Evolutionary conservation across 345 rosid genomes (phyloP).

Genomic region (Acer yangbiense): DNA sequence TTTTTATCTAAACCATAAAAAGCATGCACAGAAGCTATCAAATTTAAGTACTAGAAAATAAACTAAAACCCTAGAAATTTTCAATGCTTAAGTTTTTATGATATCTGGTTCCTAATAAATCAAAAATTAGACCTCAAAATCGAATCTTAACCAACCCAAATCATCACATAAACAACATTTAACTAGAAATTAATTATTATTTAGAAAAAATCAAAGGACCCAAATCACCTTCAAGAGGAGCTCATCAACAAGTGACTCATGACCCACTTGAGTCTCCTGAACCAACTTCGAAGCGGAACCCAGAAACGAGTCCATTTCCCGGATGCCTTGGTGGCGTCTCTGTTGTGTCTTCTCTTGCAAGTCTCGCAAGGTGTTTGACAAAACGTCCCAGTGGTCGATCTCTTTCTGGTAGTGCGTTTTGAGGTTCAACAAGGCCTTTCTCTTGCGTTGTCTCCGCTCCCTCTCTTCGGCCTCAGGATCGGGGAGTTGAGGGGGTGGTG

Average conservation of each 20-base stretch:
- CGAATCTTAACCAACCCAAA: neutral
- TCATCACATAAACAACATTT: neutral
- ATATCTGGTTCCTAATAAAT: neutral
- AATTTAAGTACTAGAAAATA: too few species aligned
- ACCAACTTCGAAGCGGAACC: conserved; percentile 14
- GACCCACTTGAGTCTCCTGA: conserved; percentile 17
- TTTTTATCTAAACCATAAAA: conserved; percentile 9
- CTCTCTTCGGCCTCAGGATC: conserved; percentile 49
- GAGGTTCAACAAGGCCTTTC: conserved; percentile 48
- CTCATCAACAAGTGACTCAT: conserved; percentile 45
- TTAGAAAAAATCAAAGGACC: conserved; percentile 2
- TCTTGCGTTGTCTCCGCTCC: conserved; percentile 48
- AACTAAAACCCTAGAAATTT: neutral
- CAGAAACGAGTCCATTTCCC: conserved; percentile 23
- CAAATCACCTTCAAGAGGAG: conserved; percentile 65
- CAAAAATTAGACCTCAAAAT: neutral
- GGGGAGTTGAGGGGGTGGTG: conserved; percentile 20
- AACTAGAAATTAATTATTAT: neutral
- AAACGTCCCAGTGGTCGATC: conserved; percentile 61
- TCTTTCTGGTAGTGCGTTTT: conserved; percentile 58
- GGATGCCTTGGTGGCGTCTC: conserved; percentile 19
- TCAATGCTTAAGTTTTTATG: neutral
- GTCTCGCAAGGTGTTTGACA: conserved; percentile 55
- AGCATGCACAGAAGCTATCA: neutral
- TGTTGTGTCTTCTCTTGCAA: conserved; percentile 49